A percentile compares a stretch with the other conserved stretches of the same genome.
Evolutionary conservation across 2,329 filamentous ascomycete genomes (phyloP).

Genomic region (Leptosphaerulina australis): DNA sequence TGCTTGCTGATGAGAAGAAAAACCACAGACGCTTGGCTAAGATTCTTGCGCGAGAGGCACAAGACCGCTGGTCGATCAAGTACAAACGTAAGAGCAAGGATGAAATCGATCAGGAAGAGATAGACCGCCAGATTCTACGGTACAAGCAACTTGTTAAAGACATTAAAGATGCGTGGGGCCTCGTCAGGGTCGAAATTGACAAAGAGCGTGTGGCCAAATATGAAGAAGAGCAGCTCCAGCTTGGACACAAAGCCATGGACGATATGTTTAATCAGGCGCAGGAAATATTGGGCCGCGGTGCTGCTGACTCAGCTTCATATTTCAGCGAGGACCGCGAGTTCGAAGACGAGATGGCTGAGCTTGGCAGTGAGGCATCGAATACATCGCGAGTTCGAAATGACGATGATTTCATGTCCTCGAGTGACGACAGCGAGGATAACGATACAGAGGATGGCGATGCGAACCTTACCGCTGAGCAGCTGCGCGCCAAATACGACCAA

Average conservation of each 20-base stretch:
- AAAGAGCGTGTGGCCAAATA: slow-evolving; percentile 61
- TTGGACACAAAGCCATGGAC: slow-evolving; percentile 68
- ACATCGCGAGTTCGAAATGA: slow-evolving; percentile 50
- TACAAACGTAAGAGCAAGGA: slow-evolving; percentile 64
- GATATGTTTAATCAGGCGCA: slow-evolving; percentile 75
- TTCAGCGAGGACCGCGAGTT: slow-evolving; percentile 49
- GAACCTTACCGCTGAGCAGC: slow-evolving; percentile 70
- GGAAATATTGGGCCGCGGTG: slow-evolving; percentile 43
- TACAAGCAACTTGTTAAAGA: slow-evolving; percentile 76
- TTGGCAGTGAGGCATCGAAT: slow-evolving; percentile 47
- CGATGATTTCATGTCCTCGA: slow-evolving; percentile 48
- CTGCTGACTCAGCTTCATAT: slow-evolving; percentile 46
- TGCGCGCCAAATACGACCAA: slow-evolving; percentile 71
- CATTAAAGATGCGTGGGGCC: slow-evolving; percentile 65
- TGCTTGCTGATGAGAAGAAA: slow-evolving; percentile 79
- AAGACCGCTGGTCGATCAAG: slow-evolving; percentile 74
- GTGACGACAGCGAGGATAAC: slow-evolving; percentile 47
- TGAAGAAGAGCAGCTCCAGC: slow-evolving; percentile 65
- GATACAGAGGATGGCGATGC: slow-evolving; percentile 63
- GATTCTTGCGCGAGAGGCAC: slow-evolving; percentile 76
- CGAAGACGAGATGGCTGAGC: slow-evolving; percentile 53
- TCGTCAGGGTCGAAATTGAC: slow-evolving; percentile 64
- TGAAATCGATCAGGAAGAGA: slow-evolving; percentile 80
- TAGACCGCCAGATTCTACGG: slow-evolving; percentile 67
- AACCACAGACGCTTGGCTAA: slow-evolving; percentile 80